Conservation (phyloP, 164 flowering plant genomes). For the Cinnamomum chago region DNA sequence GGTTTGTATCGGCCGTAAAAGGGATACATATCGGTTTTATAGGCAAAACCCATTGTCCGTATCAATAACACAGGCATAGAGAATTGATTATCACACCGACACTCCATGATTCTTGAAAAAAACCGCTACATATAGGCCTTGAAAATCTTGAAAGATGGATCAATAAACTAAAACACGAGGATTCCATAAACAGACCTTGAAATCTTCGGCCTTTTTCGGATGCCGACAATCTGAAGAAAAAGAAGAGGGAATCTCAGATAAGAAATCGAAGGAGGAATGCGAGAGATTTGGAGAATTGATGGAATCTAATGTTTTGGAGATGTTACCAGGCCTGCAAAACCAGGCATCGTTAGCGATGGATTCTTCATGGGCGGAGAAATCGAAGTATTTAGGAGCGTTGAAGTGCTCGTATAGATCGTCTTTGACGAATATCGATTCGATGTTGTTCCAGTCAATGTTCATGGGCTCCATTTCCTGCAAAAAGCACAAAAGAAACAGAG, state of each 20-base stretch:
- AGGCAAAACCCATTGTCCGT: too few relatives aligned
- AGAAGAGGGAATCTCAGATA: neutral
- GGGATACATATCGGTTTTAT: too few relatives aligned
- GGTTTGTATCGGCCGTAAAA: too few relatives aligned
- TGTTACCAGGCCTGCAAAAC: conserved; percentile 81
- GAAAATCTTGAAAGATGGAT: too few relatives aligned
- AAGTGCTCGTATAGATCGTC: conserved; percentile 71
- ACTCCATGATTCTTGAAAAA: too few relatives aligned
- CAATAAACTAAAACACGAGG: too few relatives aligned
- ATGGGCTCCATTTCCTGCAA: conserved; percentile 70
- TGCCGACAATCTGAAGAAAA: conserved; percentile 68
- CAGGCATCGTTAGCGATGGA: conserved; percentile 57
- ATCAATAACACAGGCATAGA: too few relatives aligned
- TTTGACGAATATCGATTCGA: conserved; percentile 56
- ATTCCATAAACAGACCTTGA: conserved; percentile 40
- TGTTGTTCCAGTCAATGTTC: conserved; percentile 76
- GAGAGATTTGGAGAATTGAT: neutral
- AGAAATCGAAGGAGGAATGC: neutral
- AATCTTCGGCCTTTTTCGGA: conserved; percentile 75
- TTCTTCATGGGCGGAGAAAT: conserved; percentile 53
- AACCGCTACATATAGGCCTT: too few relatives aligned
- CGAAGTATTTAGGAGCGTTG: conserved; percentile 85
- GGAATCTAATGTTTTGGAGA: neutral
- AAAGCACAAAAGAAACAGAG: neutral
- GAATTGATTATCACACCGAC: too few relatives aligned